Conservation (phyloP, 768 basidiomycete genomes). For the Hemileccinum rubropunctum region DNA sequence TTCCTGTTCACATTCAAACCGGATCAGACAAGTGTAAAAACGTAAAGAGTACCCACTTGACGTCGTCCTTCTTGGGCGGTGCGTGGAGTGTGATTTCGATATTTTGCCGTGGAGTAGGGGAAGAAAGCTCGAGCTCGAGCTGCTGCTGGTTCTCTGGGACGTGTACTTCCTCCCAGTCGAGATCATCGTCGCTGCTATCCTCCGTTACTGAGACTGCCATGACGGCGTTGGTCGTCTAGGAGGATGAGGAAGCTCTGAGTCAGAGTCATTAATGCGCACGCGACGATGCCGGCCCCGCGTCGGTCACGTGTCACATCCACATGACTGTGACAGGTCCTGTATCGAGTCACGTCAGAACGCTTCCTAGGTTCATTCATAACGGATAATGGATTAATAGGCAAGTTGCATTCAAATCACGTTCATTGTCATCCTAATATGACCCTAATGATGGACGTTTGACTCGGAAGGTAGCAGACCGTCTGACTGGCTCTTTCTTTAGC, state of each 20-base stretch:
- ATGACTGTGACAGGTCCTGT: slow-evolving; percentile 4
- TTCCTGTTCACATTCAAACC: slow-evolving; percentile 41
- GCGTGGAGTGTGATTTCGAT: slow-evolving; percentile 74
- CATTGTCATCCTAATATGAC: too few species aligned
- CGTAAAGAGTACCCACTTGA: slow-evolving; percentile 44
- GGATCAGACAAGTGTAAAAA: not conserved
- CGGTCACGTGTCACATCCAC: slow-evolving; percentile 20
- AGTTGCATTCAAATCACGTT: too few species aligned
- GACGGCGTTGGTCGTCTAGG: slow-evolving; percentile 3
- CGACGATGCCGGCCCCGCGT: slow-evolving; percentile 21
- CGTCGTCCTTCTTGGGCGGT: slow-evolving; percentile 35
- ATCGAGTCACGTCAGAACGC: not conserved
- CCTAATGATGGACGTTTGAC: too few species aligned
- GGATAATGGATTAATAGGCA: too few species aligned
- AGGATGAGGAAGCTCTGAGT: not conserved
- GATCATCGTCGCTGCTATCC: slow-evolving; percentile 57
- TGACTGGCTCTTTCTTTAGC: too few species aligned
- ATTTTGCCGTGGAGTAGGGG: slow-evolving; percentile 40
- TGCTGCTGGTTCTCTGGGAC: slow-evolving; percentile 40
- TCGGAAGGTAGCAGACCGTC: too few species aligned
- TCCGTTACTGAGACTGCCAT: slow-evolving; percentile 19
- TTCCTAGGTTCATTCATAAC: not conserved
- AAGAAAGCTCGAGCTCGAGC: slow-evolving; percentile 25
- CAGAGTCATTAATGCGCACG: slow-evolving; percentile 2
- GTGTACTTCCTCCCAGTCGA: slow-evolving; percentile 79